phyloP scores from a whole-genome alignment of 345 rosid genomes.

The Sapria himalayana region DNA sequence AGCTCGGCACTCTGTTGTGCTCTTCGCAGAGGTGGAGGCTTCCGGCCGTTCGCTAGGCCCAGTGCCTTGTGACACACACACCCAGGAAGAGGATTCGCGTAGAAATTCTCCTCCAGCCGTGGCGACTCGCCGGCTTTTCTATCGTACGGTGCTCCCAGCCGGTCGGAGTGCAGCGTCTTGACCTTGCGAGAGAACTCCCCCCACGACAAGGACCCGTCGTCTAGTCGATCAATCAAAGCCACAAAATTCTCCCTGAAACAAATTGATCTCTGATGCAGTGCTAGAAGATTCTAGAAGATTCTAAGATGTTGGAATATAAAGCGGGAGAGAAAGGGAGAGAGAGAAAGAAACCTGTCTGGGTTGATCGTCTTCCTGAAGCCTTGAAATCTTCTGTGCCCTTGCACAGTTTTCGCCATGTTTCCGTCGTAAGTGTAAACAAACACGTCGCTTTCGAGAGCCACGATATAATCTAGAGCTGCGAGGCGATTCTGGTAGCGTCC shows the following conservation, averaged over 20 bases:
- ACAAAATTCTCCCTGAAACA: slow-evolving; percentile 49
- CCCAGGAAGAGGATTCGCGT: slow-evolving; percentile 78
- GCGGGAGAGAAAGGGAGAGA: not conserved
- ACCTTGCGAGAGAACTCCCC: slow-evolving; percentile 55
- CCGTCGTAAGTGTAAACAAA: slow-evolving; percentile 88
- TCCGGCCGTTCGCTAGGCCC: slow-evolving; percentile 9
- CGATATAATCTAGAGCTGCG: slow-evolving; percentile 76
- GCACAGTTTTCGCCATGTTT: slow-evolving; percentile 96
- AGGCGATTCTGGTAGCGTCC: slow-evolving; percentile 64
- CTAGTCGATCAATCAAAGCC: slow-evolving; percentile 46
- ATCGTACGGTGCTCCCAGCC: slow-evolving; percentile 56
- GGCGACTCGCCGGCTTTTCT: slow-evolving; percentile 49
- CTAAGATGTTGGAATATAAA: not conserved
- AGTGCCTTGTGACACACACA: slow-evolving; percentile 43
- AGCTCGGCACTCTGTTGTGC: too few relatives aligned
- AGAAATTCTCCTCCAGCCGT: slow-evolving; percentile 72
- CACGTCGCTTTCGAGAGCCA: slow-evolving; percentile 85
- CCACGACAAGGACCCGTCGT: slow-evolving; percentile 42
- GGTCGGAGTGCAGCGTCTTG: slow-evolving; percentile 31
- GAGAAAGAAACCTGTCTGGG: slow-evolving; percentile 44
- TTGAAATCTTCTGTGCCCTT: slow-evolving; percentile 75
- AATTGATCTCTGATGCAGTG: slow-evolving; percentile 1
- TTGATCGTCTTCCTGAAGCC: slow-evolving; percentile 70
- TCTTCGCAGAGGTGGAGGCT: too few relatives aligned
- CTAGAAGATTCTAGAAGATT: not conserved